Evolutionary conservation across 305 asterid genomes (phyloP), one percentile per base, ranked within the genome.

Genomic region (Solanum hybrid): DNA sequence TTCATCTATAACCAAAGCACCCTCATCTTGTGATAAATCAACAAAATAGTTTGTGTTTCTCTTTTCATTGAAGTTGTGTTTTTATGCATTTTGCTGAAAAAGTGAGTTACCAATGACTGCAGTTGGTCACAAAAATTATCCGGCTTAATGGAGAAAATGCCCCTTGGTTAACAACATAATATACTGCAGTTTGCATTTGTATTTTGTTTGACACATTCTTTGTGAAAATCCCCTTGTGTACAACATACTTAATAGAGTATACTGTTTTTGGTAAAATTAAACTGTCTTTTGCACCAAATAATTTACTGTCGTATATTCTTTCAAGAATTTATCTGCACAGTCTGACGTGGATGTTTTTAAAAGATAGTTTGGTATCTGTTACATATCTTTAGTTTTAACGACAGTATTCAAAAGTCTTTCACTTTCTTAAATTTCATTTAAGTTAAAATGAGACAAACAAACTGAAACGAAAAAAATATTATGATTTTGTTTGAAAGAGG

Each of bases 1-100:
- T 89, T 86, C 93, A 86, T 86, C 88, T 73, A 91, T 46, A 77
- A 87, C 87, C 78, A 78, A 92, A 87, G 84, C 88, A 37, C 90
- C 92, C 39, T 88, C 93, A 11, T 80, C 92, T 71, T 83, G 89
- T 67, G 95, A 90, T 89, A 89, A 90, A 89, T 89, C 92, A 85
- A 84, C 79, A 11, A 88, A 86, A 89, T 90, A 92, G 89, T 64
- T 61, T 83, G 89, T 22, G 29, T 85, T 57, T 31, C 75, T 5
- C 18, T 85, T 31, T 33, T 35, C 77, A n/a, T 85, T 57, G 0
- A 33, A 6, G 77, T 61, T 33, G 31, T 29, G 73, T 26, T 81
- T 39, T 40, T 81, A 24, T 39, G 0, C 69, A 40, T 81, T 81
- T 40, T 81, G 24, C 31, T 40, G 69, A 40, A 81, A 26, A 40